Percentiles rank a stretch among this genome's conserved stretches.
Evolutionary conservation across 129 eudicot species (phyloP).

Genomic region (Pittosporum tobira): DNA sequence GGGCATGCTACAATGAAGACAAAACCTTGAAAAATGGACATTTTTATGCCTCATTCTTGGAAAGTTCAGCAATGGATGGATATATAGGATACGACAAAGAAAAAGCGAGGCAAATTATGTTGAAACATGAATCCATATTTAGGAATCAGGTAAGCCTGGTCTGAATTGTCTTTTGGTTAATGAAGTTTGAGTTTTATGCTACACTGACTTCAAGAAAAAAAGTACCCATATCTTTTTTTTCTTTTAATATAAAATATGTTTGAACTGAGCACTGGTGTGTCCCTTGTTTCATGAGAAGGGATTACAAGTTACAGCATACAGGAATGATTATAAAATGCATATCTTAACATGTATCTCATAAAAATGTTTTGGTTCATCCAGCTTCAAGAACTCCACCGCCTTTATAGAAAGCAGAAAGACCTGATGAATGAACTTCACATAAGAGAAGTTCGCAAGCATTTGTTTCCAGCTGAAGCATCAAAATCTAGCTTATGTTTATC

Average conservation of each 20-base stretch:
- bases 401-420: conserved; percentile 58
- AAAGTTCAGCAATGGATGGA: conserved; percentile 27
- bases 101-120: conserved; percentile 46
- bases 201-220: conserved; percentile 11
- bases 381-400: conserved; percentile 84
- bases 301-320: background rate
- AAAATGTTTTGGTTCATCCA: conserved; percentile 16
- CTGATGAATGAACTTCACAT: conserved; percentile 45
- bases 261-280: background rate
- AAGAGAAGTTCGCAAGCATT: conserved; percentile 21
- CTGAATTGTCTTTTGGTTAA: background rate
- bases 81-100: conserved; percentile 27
- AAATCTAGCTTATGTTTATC: conserved; percentile 19
- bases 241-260: background rate
- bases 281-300: background rate
- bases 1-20: conserved; percentile 38
- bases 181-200: conserved; percentile 7
- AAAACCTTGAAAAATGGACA: conserved; percentile 23
- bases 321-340: background rate
- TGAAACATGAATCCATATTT: conserved; percentile 63
- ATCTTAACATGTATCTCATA: conserved; percentile 6
- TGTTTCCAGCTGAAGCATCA: conserved; percentile 18
- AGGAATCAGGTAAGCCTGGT: conserved; percentile 53
- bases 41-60: conserved; percentile 20
- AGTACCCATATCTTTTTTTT: background rate